Evolutionary conservation across 139 green algal genomes (phyloP).

Genomic region (Coccomyxa sp.): DNA sequence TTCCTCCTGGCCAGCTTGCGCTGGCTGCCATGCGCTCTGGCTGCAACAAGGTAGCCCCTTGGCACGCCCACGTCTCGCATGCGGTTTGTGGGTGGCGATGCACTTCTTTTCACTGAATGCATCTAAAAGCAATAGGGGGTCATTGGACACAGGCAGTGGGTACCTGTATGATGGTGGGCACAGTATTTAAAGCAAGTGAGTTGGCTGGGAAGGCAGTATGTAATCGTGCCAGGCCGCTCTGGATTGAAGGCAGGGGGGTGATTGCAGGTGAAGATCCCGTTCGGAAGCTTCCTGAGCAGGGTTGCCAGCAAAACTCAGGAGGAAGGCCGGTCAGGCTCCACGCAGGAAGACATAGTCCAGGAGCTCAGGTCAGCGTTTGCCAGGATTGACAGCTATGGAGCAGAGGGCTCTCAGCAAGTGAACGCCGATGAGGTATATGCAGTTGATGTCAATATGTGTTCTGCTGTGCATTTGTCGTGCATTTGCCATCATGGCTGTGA

Average conservation of each 20-base stretch:
- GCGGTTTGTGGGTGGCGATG: neutral
- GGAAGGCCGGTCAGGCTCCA: neutral
- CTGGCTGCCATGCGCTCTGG: conserved; percentile 46
- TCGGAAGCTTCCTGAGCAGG: neutral
- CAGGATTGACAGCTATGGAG: conserved; percentile 16
- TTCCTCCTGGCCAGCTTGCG: conserved; percentile 51
- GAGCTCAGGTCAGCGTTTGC: conserved; percentile 7
- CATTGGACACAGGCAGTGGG: neutral
- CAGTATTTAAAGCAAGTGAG: neutral
- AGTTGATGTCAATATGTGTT: neutral
- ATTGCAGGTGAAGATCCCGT: neutral
- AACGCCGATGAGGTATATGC: neutral
- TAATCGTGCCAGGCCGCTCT: too few species aligned
- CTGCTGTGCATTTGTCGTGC: too few species aligned
- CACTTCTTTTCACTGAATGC: neutral
- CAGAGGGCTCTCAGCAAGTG: conserved; percentile 1
- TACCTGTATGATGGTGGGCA: too few species aligned
- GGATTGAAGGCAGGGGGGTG: too few species aligned
- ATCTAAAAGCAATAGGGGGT: neutral
- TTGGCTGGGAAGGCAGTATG: neutral
- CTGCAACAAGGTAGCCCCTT: conserved; percentile 23
- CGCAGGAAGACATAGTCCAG: neutral
- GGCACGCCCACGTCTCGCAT: too few species aligned
- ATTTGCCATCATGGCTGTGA: too few species aligned
- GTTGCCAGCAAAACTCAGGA: neutral